Base-by-base conservation (phyloP, 176 grass and related monocot species). In the Bromus sterilis region DNA sequence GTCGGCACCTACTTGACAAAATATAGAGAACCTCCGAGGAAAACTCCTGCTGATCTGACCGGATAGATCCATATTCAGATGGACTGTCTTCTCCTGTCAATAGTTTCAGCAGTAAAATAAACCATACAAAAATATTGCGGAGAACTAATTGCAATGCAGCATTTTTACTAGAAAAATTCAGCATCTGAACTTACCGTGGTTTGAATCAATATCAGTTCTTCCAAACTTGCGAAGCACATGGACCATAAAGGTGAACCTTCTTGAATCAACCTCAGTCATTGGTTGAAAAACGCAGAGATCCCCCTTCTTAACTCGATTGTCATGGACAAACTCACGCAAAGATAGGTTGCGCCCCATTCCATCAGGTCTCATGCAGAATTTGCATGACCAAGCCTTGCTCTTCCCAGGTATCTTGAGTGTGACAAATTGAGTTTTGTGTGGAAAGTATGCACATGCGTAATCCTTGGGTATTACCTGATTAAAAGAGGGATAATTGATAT, bases 271-370 rank as follows among this genome's bases (percentile, higher is more conserved):
- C 57, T 21, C 70, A 43, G 49, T 89, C 62, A 31, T 26, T 0
- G 78, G 88, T 43, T 44, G 55, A 77, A 91, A 72, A 11, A 80
- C 16, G 83, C 91, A 90, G 23, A 83, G 57, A 44, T 93, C 85
- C 5, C 70, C 85, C 23, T 77, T 78, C n/a, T 56, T 77, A 23
- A 93, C 48, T 43, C 39, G 80, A 51, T 91, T 91, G 28, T 93
- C 88, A 20, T 0, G 21, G 40, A 88, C 88, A 40, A 90, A 93
- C 20, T 56, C 36, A 61, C 49, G 23, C 37, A 40, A 69, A 14
- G 11, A 40, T 25, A 69, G 66, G 11, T 7, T 69, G 35, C 21
- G n/a, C 41, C 66, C 36, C 5, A 2, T 69, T 69, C 66, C 66
- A 39, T 68, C 35, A 24, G 35, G 65, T 39, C 36, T 24, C 21